A percentile compares a stretch with the other conserved stretches of the same genome.
Evolutionary conservation across 2,329 filamentous ascomycete species (phyloP).

Genomic region (Cercospora berteroae): DNA sequence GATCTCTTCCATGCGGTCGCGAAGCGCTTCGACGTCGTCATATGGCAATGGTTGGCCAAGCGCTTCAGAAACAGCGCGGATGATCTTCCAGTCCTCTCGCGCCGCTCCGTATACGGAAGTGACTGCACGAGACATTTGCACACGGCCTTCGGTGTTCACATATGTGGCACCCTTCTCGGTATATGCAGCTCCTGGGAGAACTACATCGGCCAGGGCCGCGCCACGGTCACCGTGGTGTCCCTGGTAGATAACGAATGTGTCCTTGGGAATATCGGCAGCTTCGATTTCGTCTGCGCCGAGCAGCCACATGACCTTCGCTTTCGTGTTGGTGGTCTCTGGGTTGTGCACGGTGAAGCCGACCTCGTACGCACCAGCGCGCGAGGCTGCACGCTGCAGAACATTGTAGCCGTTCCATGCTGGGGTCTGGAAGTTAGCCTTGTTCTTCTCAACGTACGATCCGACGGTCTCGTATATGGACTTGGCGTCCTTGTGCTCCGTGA

Average conservation of each 20-base stretch:
- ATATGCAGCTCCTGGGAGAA: conserved; percentile 92
- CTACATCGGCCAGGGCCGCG: conserved; percentile 86
- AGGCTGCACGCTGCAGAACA: conserved; percentile 88
- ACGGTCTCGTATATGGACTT: conserved; percentile 92
- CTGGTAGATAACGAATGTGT: conserved; percentile 96
- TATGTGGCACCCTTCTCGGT: conserved; percentile 96
- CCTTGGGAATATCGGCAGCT: conserved; percentile 84
- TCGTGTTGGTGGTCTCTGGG: conserved; percentile 73
- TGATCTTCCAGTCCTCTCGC: conserved; percentile 98
- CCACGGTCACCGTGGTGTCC: conserved; percentile 95
- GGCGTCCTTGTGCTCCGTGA: conserved; percentile 85
- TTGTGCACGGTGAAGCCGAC: conserved; percentile 91
- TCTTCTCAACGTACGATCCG: conserved; percentile 88
- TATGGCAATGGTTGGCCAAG: conserved; percentile 83
- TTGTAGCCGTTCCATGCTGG: conserved; percentile 97
- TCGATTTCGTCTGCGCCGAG: conserved; percentile 90
- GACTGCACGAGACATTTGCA: conserved; percentile 88
- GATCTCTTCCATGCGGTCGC: conserved; percentile 93
- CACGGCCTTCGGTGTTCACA: conserved; percentile 95
- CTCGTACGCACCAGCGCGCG: conserved; percentile 89
- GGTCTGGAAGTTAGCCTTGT: conserved; percentile 81
- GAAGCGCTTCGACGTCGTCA: conserved; percentile 83
- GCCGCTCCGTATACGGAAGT: conserved; percentile 85
- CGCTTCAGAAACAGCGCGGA: conserved; percentile 89
- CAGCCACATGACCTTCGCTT: conserved; percentile 94